Percentiles rank a stretch among this genome's conserved stretches.
These are phyloP conservation scores for Candida parachauliodes DNA, from an alignment of 805 yeast genomes.

Conservation along the genomic window DNA sequence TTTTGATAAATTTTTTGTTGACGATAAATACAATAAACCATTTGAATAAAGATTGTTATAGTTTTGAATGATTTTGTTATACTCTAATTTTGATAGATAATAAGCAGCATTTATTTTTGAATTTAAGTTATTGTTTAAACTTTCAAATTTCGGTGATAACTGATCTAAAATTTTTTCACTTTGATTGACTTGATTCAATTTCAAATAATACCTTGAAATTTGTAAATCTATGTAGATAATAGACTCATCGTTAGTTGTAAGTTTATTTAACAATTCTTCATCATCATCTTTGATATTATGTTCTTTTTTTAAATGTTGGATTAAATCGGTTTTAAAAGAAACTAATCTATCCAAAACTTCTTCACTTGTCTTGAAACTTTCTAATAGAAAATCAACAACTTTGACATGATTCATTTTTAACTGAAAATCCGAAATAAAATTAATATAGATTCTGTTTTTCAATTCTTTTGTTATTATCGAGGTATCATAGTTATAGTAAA, in stretches of 20 bases:
- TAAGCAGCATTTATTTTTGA: constrained; percentile 76
- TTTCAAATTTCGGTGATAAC: constrained; percentile 55
- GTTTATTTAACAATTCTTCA: constrained; percentile 22
- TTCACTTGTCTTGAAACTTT: constrained; percentile 33
- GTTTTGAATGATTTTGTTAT: constrained; percentile 70
- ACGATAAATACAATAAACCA: constrained; percentile 77
- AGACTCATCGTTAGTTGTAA: constrained; percentile 52
- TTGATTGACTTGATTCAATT: constrained; percentile 47
- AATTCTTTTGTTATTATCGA: constrained; percentile 48
- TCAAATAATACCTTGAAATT: constrained; percentile 67
- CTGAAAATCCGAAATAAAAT: constrained; percentile 64
- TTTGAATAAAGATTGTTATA: constrained; percentile 79
- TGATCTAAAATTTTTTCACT: constrained; percentile 68
- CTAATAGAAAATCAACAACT: constrained; percentile 69
- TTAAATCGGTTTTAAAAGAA: constrained; percentile 27
- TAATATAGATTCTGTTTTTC: constrained; percentile 64
- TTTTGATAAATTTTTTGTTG: constrained; percentile 42
- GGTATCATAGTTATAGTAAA: constrained; percentile 45
- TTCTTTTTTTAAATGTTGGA: constrained; percentile 23
- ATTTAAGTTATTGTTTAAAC: constrained; percentile 27
- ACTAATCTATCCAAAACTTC: constrained; percentile 35
- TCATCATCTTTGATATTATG: constrained; percentile 26
- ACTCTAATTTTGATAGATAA: constrained; percentile 75
- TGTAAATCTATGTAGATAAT: constrained; percentile 51
- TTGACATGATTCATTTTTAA: constrained; percentile 75